phyloP scores from a whole-genome alignment of 1,284 basidiomycete species.

The Moesziomyces sp. region DNA sequence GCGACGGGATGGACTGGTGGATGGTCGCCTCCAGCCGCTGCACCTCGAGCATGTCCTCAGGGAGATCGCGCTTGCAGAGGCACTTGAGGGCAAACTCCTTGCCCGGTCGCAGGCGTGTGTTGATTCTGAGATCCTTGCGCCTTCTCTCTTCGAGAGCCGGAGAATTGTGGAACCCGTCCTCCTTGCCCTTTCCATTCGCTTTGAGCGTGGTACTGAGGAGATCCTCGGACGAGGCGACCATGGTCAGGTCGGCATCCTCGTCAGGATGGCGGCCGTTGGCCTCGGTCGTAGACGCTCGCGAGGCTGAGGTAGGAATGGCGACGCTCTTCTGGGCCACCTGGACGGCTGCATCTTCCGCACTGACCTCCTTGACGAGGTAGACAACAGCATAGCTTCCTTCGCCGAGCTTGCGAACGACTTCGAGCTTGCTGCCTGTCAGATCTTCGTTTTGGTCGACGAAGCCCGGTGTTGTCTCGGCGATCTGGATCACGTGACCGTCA shows the following conservation, averaged over 20 bases:
- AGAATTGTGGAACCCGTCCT: constrained; percentile 40
- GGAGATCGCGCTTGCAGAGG: constrained; percentile 75
- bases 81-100: constrained; percentile 94
- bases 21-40: constrained; percentile 78
- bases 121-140: constrained; percentile 45
- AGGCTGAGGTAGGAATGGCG: constrained; percentile 16
- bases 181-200: constrained; percentile 27
- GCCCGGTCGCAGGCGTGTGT: constrained; percentile 26
- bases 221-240: constrained; percentile 42
- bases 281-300: not conserved
- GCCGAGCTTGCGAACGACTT: constrained; percentile 63
- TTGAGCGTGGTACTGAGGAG: constrained; percentile 45
- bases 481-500: constrained; percentile 60
- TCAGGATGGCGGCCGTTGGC: not conserved
- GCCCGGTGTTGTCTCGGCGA: constrained; percentile 59
- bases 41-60: constrained; percentile 60
- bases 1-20: constrained; percentile 89
- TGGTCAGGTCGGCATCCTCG: constrained; percentile 43
- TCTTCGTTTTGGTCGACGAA: constrained; percentile 60
- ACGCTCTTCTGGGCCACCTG: constrained; percentile 19
- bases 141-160: constrained; percentile 44
- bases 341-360: constrained; percentile 29
- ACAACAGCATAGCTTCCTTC: constrained; percentile 66
- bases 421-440: constrained; percentile 49
- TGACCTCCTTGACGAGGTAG: constrained; percentile 64